phyloP scores from a whole-genome alignment of 2,329 filamentous ascomycete genomes.

The Fusarium sp. region DNA sequence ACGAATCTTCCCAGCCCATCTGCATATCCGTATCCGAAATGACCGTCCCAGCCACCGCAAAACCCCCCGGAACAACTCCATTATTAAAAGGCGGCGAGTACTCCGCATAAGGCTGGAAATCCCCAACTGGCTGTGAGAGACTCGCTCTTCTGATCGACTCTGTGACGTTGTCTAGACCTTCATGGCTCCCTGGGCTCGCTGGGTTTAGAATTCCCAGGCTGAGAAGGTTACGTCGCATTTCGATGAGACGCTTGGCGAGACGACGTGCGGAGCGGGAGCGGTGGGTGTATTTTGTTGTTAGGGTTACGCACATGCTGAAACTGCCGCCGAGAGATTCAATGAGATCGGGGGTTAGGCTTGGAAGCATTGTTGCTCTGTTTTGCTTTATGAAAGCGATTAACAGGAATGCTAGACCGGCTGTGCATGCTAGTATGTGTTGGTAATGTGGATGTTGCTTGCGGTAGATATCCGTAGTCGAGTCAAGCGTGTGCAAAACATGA shows the following conservation, averaged over 20 bases:
- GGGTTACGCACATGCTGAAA: constrained; percentile 23
- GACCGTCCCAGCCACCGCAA: not conserved
- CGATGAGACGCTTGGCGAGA: constrained; percentile 17
- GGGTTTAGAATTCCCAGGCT: constrained; percentile 13
- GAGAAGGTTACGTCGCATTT: constrained; percentile 21
- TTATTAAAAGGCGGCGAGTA: constrained; percentile 20
- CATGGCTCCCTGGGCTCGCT: constrained; percentile 7
- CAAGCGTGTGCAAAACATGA: constrained; percentile 16
- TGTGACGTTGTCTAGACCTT: constrained; percentile 16
- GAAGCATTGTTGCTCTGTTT: constrained; percentile 17
- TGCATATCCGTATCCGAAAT: constrained; percentile 30
- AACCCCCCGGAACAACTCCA: not conserved
- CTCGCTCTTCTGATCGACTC: constrained; percentile 19
- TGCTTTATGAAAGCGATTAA: constrained; percentile 33
- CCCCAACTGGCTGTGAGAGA: not conserved
- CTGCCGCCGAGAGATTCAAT: constrained; percentile 22
- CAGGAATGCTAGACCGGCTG: constrained; percentile 22
- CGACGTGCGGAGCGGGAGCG: constrained; percentile 16
- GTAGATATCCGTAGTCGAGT: constrained; percentile 22
- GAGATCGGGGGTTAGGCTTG: constrained; percentile 9
- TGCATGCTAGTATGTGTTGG: constrained; percentile 26
- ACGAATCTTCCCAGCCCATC: constrained; percentile 27
- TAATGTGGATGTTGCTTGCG: constrained; percentile 29
- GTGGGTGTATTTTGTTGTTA: constrained; percentile 24
- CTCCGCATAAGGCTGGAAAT: not conserved